Conservation (phyloP, 768 basidiomycete genomes). For the Panellus pusillus region DNA sequence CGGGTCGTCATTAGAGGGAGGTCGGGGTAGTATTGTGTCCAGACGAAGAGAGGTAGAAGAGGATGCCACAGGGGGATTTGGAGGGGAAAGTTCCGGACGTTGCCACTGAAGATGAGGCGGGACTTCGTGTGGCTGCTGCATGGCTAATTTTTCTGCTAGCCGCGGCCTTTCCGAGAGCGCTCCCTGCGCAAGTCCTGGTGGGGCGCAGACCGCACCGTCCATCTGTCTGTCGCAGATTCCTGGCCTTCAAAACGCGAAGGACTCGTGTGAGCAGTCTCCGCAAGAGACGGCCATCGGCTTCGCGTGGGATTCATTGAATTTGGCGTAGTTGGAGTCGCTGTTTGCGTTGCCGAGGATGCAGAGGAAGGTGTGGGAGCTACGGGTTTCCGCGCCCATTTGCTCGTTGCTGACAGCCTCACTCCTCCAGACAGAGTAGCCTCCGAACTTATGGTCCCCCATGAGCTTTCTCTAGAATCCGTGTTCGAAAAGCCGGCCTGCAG, state of each 20-base stretch:
- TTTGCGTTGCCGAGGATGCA: background rate
- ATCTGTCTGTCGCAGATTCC: background rate
- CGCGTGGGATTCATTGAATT: background rate
- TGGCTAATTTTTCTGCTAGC: background rate
- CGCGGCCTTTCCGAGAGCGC: background rate
- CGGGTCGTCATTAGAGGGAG: background rate
- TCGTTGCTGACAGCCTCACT: background rate
- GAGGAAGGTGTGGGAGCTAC: background rate
- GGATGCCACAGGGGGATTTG: background rate
- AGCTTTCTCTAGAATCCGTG: background rate
- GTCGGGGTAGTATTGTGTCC: background rate
- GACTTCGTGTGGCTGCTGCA: background rate
- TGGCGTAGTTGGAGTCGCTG: background rate
- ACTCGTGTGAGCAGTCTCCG: background rate
- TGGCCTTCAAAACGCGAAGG: background rate
- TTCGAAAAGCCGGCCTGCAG: background rate
- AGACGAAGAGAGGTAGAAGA: background rate
- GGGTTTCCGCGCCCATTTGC: constrained; percentile 10
- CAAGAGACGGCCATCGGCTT: constrained; percentile 11
- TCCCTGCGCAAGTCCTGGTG: background rate
- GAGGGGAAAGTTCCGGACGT: background rate
- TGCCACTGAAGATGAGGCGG: constrained; percentile 3
- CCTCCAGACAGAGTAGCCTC: background rate
- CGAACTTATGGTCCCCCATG: background rate
- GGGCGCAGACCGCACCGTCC: background rate